Evolutionary conservation across 2,329 filamentous ascomycete species (phyloP), one percentile per base, ranked within the genome.

Genomic region (Sporothrix inflata): DNA sequence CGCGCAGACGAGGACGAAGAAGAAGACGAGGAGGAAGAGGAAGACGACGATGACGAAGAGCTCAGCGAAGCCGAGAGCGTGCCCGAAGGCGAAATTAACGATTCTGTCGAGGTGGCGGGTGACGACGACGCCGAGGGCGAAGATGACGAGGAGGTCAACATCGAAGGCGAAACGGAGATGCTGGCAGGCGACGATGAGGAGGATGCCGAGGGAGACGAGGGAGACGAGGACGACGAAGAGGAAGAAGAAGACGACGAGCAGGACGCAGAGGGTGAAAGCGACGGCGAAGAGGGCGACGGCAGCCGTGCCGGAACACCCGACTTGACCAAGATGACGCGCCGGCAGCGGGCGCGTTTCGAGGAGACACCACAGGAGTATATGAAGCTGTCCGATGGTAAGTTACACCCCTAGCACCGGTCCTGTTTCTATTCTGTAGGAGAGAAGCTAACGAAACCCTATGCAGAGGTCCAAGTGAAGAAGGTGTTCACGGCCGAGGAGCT

Each of bases 391-490:
- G 87, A 90, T 79, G 87, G 87, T 86, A 80, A 74, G 85, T 71
- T 12, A 7, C n/a, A 7, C 47, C 19, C 16, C 47, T 6, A 8
- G 5, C 4, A 7, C 16, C 4, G 47, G 47, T 21, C 3, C n/a
- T n/a, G 19, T 45, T 16, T 40, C 30, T 27, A 8, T 27, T 6
- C 12, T 51, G 16, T 47, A 4, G 38, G 11, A 11, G 30, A n/a
- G 24, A 1, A n/a, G 38, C 72, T 71, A 71, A 71, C 53, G 5
- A 49, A 1, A 19, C 55, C 21, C 11, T 5, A 11, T 34, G 5
- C 42, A 89, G 88, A 90, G 84, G 88, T 90, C 4, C 88, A 90
- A 84, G 87, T 84, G 1, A 90, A 90, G 79, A 89, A 89, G 78
- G 81, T 84, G 34, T 89, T 90, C 69, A 89, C 88, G 2, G 87